Percentiles rank a stretch among this genome's conserved stretches.
Evolutionary conservation across 2,329 filamentous ascomycete genomes (phyloP).

Genomic region (Neonectria neomacrospora): DNA sequence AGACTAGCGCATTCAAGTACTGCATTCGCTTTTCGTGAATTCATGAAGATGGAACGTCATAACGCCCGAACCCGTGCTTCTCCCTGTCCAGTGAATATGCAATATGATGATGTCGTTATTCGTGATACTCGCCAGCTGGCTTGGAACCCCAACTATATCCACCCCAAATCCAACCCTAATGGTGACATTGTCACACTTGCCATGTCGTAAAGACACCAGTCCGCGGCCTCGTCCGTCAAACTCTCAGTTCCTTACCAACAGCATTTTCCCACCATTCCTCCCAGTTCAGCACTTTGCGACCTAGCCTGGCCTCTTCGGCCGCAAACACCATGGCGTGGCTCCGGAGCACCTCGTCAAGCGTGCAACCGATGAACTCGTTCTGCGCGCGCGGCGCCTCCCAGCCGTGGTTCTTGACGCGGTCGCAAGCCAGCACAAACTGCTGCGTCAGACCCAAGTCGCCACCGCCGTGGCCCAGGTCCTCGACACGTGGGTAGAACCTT

Average conservation of each 20-base stretch:
- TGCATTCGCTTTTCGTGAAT: slow-evolving; percentile 18
- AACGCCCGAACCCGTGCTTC: slow-evolving; percentile 18
- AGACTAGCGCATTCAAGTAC: slow-evolving; percentile 24
- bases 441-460: slow-evolving; percentile 70
- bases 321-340: slow-evolving; percentile 95
- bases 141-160: not conserved
- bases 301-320: slow-evolving; percentile 84
- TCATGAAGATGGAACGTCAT: slow-evolving; percentile 25
- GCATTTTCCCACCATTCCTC: slow-evolving; percentile 74
- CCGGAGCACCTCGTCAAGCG: slow-evolving; percentile 85
- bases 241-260: slow-evolving; percentile 40
- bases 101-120: not conserved
- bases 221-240: not conserved
- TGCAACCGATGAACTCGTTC: slow-evolving; percentile 79
- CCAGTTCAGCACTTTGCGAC: slow-evolving; percentile 79
- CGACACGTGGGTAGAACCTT: slow-evolving; percentile 47
- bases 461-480: slow-evolving; percentile 54
- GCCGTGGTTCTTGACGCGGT: slow-evolving; percentile 77
- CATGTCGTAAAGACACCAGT: not conserved
- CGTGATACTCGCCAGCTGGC: not conserved
- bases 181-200: not conserved
- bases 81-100: not conserved
- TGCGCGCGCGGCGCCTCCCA: slow-evolving; percentile 78
- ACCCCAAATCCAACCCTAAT: not conserved
- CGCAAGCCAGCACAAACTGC: slow-evolving; percentile 85